A percentile compares a stretch with the other conserved stretches of the same genome.
These are phyloP conservation scores for Phoma sp. DNA, from an alignment of 2,329 filamentous ascomycete species.

Conservation along the genomic window DNA sequence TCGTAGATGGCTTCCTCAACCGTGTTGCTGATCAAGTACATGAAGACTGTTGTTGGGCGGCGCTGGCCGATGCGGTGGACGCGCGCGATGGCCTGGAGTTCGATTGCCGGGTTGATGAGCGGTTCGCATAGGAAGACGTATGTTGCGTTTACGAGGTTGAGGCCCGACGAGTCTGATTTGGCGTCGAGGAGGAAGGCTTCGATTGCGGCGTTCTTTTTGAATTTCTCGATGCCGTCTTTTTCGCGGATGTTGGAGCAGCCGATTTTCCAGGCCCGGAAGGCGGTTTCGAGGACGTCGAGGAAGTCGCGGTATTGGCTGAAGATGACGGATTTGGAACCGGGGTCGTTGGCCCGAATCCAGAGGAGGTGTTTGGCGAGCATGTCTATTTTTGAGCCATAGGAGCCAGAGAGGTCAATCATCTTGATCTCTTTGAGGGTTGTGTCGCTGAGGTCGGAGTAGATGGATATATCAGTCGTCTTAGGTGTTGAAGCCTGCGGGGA, in stretches of 20 bases:
- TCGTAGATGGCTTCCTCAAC: constrained; percentile 93
- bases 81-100: constrained; percentile 92
- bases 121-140: constrained; percentile 96
- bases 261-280: constrained; percentile 76
- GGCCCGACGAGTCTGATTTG: constrained; percentile 83
- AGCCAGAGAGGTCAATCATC: constrained; percentile 74
- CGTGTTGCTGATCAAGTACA: constrained; percentile 89
- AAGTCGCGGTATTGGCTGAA: constrained; percentile 93
- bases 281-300: constrained; percentile 73
- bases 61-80: constrained; percentile 94
- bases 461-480: constrained; percentile 52
- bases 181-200: constrained; percentile 92
- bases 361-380: constrained; percentile 74
- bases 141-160: constrained; percentile 91
- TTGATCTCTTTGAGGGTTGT: constrained; percentile 81
- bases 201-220: constrained; percentile 74
- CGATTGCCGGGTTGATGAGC: constrained; percentile 88
- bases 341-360: constrained; percentile 84
- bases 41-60: constrained; percentile 89
- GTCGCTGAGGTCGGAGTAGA: constrained; percentile 80
- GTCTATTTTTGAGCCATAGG: constrained; percentile 91
- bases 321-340: constrained; percentile 88
- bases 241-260: constrained; percentile 74
- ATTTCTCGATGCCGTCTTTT: constrained; percentile 73
- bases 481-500: constrained; percentile 37